Evolutionary conservation across 768 basidiomycete species (phyloP).

Genomic region (Agaricus bisporus): DNA sequence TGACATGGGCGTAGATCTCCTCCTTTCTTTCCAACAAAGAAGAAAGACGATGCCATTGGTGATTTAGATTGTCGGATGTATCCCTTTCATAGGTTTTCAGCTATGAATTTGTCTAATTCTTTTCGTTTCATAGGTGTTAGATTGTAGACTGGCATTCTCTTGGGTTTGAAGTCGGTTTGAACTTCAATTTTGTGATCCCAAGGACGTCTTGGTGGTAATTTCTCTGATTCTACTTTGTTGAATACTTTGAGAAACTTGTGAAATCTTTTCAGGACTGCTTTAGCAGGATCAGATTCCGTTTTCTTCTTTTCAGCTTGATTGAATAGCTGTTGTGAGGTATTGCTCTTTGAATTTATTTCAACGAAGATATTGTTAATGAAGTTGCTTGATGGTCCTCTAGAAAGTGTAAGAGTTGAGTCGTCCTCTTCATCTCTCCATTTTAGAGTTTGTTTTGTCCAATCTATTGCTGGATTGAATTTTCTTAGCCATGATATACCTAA

Average conservation of each 20-base stretch:
- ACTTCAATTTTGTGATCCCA: constrained; percentile 5
- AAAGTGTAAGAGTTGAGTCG: too few relatives aligned
- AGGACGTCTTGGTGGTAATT: background rate
- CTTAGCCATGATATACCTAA: too few relatives aligned
- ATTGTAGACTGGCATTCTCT: background rate
- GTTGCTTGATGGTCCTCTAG: background rate
- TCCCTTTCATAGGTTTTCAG: constrained; percentile 3
- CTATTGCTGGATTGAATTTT: too few relatives aligned
- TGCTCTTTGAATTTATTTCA: background rate
- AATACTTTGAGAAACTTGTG: background rate
- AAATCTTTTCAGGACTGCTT: background rate
- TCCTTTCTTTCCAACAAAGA: constrained; percentile 21
- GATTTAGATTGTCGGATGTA: constrained; percentile 3
- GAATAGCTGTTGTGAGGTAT: background rate
- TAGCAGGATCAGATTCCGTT: background rate
- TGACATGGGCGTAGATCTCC: constrained; percentile 18
- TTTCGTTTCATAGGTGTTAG: constrained; percentile 18
- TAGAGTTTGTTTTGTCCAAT: too few relatives aligned
- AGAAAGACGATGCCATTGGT: constrained; percentile 12
- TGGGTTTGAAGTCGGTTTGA: background rate
- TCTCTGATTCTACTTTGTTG: background rate
- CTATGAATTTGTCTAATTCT: background rate
- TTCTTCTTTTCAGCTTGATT: background rate
- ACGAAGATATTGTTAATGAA: background rate
- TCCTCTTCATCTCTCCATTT: too few relatives aligned